A percentile compares a stretch with the other conserved stretches of the same genome.
These are phyloP conservation scores for Verticillium nonalfalfae DNA, from an alignment of 2,329 filamentous ascomycete genomes.

Conservation along the genomic window DNA sequence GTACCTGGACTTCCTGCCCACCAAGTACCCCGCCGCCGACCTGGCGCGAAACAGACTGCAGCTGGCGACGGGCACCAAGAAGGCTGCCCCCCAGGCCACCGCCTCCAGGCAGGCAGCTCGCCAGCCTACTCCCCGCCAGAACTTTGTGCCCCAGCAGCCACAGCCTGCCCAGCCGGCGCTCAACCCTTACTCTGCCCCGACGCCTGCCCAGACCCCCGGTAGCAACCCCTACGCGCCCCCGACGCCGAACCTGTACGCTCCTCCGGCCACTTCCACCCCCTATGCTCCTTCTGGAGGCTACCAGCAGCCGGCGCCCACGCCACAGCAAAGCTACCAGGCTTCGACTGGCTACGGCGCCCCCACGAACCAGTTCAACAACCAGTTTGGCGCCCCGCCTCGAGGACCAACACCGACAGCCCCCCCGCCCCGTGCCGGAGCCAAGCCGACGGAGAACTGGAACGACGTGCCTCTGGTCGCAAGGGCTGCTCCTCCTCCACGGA, in stretches of 20 bases:
- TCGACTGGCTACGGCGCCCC: slow-evolving; percentile 25
- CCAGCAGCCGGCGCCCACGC: slow-evolving; percentile 34
- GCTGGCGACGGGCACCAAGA: slow-evolving; percentile 64
- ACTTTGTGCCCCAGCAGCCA: slow-evolving; percentile 7
- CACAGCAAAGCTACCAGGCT: slow-evolving; percentile 31
- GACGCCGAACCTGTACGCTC: slow-evolving; percentile 22
- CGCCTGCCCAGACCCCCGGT: slow-evolving; percentile 13
- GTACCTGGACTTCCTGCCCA: slow-evolving; percentile 82
- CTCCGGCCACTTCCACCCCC: slow-evolving; percentile 6
- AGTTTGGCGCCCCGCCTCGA: slow-evolving; percentile 37
- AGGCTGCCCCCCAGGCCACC: slow-evolving; percentile 29
- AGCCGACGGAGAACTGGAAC: slow-evolving; percentile 82
- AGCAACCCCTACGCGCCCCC: slow-evolving; percentile 17
- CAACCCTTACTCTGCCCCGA: slow-evolving; percentile 25
- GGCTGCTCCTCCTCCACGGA: slow-evolving; percentile 57
- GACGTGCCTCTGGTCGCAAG: slow-evolving; percentile 85
- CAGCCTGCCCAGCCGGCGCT: slow-evolving; percentile 12
- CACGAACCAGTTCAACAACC: slow-evolving; percentile 15
- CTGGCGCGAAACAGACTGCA: slow-evolving; percentile 79
- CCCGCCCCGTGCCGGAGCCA: slow-evolving; percentile 62
- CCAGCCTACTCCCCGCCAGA: slow-evolving; percentile 13
- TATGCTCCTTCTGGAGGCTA: slow-evolving; percentile 43
- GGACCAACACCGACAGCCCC: slow-evolving; percentile 57
- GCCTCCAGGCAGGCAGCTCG: slow-evolving; percentile 9
- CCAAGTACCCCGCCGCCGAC: slow-evolving; percentile 79